Evolutionary conservation across 1,139 yeast genomes (phyloP), one percentile per base, ranked within the genome.

Genomic region (Taphrina confusa): DNA sequence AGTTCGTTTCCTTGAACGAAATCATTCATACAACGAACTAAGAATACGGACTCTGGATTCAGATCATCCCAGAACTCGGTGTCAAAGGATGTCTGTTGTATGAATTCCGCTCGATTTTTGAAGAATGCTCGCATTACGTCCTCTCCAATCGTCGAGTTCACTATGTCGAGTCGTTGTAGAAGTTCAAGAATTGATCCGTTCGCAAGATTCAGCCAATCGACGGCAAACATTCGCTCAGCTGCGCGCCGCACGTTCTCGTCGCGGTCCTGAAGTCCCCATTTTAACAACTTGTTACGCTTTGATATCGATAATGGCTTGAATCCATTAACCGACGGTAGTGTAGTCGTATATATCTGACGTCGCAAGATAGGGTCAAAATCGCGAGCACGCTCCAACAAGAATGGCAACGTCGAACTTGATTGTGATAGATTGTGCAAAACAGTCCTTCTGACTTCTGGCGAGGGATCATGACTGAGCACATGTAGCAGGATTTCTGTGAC

Each of bases 221-320:
- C 75, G 5, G 87, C 79, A 59, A 92, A 78, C 83, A 90, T 80
- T 64, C 81, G 81, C 0, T 79, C 74, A 1, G 96, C 90, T 0
- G 96, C 94, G 28, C 75, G 75, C 64, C 82, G 77, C 0, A 92
- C 97, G 4, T 77, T 68, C 5, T 78, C 81, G 65, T 91, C 96
- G 65, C 97, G 82, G 72, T 92, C 98, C 65, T 82, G 82, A 55
- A 92, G 76, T 1, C 98, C 98, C 90, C 95, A 87, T 54, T 78
- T 77, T 31, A 92, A 75, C 22, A 92, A 71, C 64, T 80, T 79
- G 63, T 86, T 92, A 56, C 96, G 75, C 56, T 81, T 76, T n/a
- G 76, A 76, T 49, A 80, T 75, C 55, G 82, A 82, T 4, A 92
- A 74, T 5, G 78, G 76, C 55, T 84, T 75, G 69, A 87, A 84